Evolutionary conservation across 169 alveolate genomes (phyloP).

Genomic region (Theileria sp.): DNA sequence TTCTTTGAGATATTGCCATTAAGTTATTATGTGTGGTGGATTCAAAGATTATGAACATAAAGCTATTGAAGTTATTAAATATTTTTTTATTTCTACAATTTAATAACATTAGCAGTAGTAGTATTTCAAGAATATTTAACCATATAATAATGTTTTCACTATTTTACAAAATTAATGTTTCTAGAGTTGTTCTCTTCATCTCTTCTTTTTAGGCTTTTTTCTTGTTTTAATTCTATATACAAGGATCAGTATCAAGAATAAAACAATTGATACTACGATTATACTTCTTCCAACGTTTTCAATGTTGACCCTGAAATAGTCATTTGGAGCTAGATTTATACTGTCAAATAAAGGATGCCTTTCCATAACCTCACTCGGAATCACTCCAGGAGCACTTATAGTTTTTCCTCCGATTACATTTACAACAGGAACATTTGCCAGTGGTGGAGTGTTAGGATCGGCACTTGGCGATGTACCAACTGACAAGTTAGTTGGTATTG

Average conservation of each 20-base stretch:
- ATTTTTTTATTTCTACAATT: not conserved
- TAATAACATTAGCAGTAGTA: not conserved
- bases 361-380: slow-evolving; percentile 36
- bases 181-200: not conserved
- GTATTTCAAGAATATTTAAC: not conserved
- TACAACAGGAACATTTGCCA: slow-evolving; percentile 29
- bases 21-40: not conserved
- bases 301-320: not conserved
- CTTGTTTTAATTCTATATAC: slow-evolving; percentile 41
- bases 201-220: slow-evolving; percentile 36
- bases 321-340: slow-evolving; percentile 4
- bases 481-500: slow-evolving; percentile 15
- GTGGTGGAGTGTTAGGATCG: slow-evolving; percentile 27
- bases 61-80: not conserved
- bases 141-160: not conserved
- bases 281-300: slow-evolving; percentile 28
- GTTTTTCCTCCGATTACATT: slow-evolving; percentile 32
- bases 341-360: slow-evolving; percentile 12
- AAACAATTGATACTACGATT: slow-evolving; percentile 17
- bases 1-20: not conserved
- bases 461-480: slow-evolving; percentile 17
- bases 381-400: slow-evolving; percentile 40
- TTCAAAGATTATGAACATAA: not conserved
- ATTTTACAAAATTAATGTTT: not conserved
- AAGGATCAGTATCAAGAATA: slow-evolving; percentile 36